Percentiles rank a stretch among this genome's conserved stretches.
phyloP scores from a whole-genome alignment of 352 stramenopile genomes.

The Pythium oligandrum region DNA sequence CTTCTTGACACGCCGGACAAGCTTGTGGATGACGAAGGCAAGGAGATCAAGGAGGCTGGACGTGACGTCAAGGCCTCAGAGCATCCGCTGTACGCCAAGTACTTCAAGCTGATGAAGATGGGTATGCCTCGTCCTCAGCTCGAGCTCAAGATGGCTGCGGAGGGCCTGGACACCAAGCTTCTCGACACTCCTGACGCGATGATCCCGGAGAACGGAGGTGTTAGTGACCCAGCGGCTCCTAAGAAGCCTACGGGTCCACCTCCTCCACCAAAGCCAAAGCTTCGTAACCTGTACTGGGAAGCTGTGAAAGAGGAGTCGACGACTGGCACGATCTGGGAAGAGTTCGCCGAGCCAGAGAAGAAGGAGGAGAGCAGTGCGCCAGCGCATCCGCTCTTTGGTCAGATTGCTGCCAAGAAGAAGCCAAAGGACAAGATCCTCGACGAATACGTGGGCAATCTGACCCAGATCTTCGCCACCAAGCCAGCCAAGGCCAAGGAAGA shows the following conservation, averaged over 20 bases:
- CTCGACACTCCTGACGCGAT: slow-evolving; percentile 84
- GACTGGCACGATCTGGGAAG: slow-evolving; percentile 72
- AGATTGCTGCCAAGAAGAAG: slow-evolving; percentile 27
- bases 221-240: slow-evolving; percentile 9
- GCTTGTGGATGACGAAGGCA: slow-evolving; percentile 20
- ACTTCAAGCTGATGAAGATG: slow-evolving; percentile 96
- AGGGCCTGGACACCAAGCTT: slow-evolving; percentile 86
- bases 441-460: slow-evolving; percentile 62
- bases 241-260: slow-evolving; percentile 25
- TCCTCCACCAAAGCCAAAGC: slow-evolving; percentile 67
- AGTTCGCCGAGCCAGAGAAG: slow-evolving; percentile 24
- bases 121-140: slow-evolving; percentile 90
- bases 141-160: slow-evolving; percentile 90
- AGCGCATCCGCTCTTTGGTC: slow-evolving; percentile 21
- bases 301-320: slow-evolving; percentile 50
- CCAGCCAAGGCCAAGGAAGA: slow-evolving; percentile 50
- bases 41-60: slow-evolving; percentile 22
- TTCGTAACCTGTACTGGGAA: slow-evolving; percentile 83
- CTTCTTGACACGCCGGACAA: slow-evolving; percentile 51
- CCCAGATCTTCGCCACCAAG: slow-evolving; percentile 83
- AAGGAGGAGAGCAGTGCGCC: slow-evolving; percentile 21
- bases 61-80: slow-evolving; percentile 49
- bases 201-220: slow-evolving; percentile 41
- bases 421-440: slow-evolving; percentile 50
- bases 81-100: slow-evolving; percentile 90